These are phyloP conservation scores for Chlamydomonas sp. DNA, from an alignment of 139 green algal genomes.

Conservation along the genomic window DNA sequence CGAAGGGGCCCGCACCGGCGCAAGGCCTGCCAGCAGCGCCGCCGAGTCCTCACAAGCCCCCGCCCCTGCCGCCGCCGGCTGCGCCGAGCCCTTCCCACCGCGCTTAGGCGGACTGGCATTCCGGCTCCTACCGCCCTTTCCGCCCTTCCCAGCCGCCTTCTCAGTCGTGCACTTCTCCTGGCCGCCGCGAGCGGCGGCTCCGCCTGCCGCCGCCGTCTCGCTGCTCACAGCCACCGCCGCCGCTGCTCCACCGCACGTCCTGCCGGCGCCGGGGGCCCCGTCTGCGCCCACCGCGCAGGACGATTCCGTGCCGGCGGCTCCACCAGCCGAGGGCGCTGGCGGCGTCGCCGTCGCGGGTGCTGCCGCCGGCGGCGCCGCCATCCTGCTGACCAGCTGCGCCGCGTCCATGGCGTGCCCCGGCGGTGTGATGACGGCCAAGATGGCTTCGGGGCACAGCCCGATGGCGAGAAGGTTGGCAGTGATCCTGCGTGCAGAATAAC, in stretches of 20 bases:
- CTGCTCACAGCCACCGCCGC: no score
- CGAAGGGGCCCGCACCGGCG: neutral
- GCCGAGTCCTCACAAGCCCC: neutral
- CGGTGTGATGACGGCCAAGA: conserved; percentile 37
- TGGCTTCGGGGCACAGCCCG: conserved; percentile 28
- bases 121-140: neutral
- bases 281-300: no score
- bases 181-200: neutral
- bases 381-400: neutral
- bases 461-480: conserved; percentile 22
- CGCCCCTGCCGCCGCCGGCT: no score
- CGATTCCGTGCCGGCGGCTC: neutral
- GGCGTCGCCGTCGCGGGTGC: neutral
- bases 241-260: neutral
- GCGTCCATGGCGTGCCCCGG: neutral
- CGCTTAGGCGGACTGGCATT: neutral
- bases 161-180: neutral
- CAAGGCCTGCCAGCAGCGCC: neutral
- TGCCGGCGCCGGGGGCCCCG: no score
- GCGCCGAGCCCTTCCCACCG: neutral
- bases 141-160: no score
- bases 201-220: neutral
- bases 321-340: neutral
- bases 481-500: neutral
- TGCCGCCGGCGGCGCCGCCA: neutral